These are phyloP conservation scores for Phaeodactylum tricornutum DNA, from an alignment of 108 stramenopile genomes.

Conservation along the genomic window DNA sequence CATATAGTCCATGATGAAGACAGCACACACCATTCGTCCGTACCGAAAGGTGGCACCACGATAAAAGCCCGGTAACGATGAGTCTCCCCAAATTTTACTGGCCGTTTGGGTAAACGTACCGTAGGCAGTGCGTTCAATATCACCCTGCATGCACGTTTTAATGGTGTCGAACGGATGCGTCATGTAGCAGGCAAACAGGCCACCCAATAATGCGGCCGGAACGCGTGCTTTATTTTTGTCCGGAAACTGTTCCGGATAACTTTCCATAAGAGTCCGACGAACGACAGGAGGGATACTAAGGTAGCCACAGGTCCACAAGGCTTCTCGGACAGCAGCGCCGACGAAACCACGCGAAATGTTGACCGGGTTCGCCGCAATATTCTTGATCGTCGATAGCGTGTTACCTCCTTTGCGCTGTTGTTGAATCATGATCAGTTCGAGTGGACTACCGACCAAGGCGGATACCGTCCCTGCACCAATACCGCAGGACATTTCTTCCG, in stretches of 20 bases:
- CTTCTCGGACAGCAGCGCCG: conserved; percentile 81
- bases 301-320: conserved; percentile 88
- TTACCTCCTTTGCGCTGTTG: conserved; percentile 86
- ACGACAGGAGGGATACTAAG: conserved; percentile 83
- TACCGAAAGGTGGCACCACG: conserved; percentile 88
- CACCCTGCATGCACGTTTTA: conserved; percentile 95
- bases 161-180: conserved; percentile 89
- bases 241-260: conserved; percentile 69
- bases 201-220: conserved; percentile 80
- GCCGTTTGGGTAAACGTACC: conserved; percentile 71
- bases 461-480: conserved; percentile 66
- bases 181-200: conserved; percentile 79
- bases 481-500: conserved; percentile 79
- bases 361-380: conserved; percentile 44
- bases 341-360: conserved; percentile 68
- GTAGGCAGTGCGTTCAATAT: conserved; percentile 74
- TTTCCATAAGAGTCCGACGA: conserved; percentile 56
- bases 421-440: conserved; percentile 94
- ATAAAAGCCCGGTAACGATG: conserved; percentile 77
- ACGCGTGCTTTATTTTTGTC: conserved; percentile 79
- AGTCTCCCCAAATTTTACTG: conserved; percentile 39
- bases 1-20: conserved; percentile 85
- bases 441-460: conserved; percentile 77
- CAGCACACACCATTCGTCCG: conserved; percentile 86
- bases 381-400: conserved; percentile 29